phyloP scores from a whole-genome alignment of 192 early-diverging fungal species.

The Coemansia sp. region DNA sequence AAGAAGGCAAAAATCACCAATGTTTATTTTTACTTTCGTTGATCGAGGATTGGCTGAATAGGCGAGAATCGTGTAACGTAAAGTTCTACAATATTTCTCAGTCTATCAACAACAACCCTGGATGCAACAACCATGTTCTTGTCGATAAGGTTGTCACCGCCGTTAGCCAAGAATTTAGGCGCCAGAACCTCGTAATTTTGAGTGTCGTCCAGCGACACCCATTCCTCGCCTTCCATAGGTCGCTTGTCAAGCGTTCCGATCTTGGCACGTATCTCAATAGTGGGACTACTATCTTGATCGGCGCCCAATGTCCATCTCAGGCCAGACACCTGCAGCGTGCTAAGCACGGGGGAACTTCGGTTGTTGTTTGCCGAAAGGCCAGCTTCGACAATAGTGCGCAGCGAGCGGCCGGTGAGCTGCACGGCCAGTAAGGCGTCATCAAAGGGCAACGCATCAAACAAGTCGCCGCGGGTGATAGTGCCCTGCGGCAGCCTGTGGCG shows the following conservation, averaged over 20 bases:
- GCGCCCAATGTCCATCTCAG: slow-evolving; percentile 34
- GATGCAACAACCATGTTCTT: not conserved
- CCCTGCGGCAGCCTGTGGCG: slow-evolving; percentile 58
- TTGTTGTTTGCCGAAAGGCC: slow-evolving; percentile 30
- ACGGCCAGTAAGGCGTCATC: slow-evolving; percentile 58
- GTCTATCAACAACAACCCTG: not conserved
- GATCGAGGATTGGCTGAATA: slow-evolving; percentile 27
- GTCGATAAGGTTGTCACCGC: slow-evolving; percentile 64
- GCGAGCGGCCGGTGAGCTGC: slow-evolving; percentile 54
- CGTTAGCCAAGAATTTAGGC: slow-evolving; percentile 60
- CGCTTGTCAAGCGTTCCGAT: slow-evolving; percentile 13
- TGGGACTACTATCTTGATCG: not conserved
- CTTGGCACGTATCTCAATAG: slow-evolving; percentile 11
- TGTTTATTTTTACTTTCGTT: slow-evolving; percentile 14
- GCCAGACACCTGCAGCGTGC: slow-evolving; percentile 63
- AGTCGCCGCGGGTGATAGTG: slow-evolving; percentile 58
- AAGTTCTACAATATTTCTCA: slow-evolving; percentile 24
- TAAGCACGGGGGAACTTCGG: slow-evolving; percentile 38
- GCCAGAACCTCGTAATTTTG: slow-evolving; percentile 56
- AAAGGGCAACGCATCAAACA: slow-evolving; percentile 65
- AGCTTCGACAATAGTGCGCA: slow-evolving; percentile 57
- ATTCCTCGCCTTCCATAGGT: slow-evolving; percentile 17
- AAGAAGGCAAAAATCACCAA: not conserved
- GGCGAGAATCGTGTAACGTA: slow-evolving; percentile 43
- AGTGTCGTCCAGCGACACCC: slow-evolving; percentile 45